Conservation (phyloP, 495 filamentous ascomycete genomes). For the Hypoxylon trugodes region DNA sequence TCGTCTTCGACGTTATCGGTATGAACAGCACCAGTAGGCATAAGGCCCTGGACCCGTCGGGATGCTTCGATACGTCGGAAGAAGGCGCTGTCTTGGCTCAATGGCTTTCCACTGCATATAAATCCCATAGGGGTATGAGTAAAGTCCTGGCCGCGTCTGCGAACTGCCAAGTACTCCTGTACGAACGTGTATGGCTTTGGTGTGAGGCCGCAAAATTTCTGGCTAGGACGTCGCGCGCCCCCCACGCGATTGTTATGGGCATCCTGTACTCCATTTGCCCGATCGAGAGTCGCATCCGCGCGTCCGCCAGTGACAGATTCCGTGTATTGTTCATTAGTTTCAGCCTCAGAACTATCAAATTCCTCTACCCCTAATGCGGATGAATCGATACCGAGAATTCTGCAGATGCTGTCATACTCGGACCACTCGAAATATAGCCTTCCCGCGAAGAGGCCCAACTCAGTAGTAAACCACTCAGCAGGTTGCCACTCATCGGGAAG, state of each 20-base stretch:
- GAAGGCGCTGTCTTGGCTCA: slow-evolving; percentile 56
- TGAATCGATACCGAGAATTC: slow-evolving; percentile 35
- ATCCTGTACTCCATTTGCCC: neutral
- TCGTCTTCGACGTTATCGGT: slow-evolving; percentile 12
- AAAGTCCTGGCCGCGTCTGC: slow-evolving; percentile 61
- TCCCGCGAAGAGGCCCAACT: slow-evolving; percentile 64
- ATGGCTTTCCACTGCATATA: slow-evolving; percentile 55
- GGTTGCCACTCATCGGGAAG: slow-evolving; percentile 50
- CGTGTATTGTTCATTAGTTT: slow-evolving; percentile 1
- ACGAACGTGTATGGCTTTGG: slow-evolving; percentile 51
- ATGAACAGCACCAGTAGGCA: slow-evolving; percentile 6
- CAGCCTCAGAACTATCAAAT: slow-evolving; percentile 21
- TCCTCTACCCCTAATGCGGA: slow-evolving; percentile 17
- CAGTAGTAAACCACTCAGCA: slow-evolving; percentile 57
- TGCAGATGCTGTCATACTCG: slow-evolving; percentile 44
- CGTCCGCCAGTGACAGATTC: neutral
- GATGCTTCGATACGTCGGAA: slow-evolving; percentile 43
- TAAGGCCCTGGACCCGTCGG: neutral
- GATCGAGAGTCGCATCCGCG: neutral
- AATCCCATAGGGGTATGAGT: slow-evolving; percentile 65
- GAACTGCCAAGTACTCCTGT: slow-evolving; percentile 59
- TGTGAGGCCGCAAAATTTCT: slow-evolving; percentile 10
- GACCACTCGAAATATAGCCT: slow-evolving; percentile 63
- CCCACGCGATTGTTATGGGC: neutral
- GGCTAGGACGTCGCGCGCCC: neutral